Evolutionary conservation across 2,329 filamentous ascomycete genomes (phyloP).

Genomic region (Aspergillus nomiae): DNA sequence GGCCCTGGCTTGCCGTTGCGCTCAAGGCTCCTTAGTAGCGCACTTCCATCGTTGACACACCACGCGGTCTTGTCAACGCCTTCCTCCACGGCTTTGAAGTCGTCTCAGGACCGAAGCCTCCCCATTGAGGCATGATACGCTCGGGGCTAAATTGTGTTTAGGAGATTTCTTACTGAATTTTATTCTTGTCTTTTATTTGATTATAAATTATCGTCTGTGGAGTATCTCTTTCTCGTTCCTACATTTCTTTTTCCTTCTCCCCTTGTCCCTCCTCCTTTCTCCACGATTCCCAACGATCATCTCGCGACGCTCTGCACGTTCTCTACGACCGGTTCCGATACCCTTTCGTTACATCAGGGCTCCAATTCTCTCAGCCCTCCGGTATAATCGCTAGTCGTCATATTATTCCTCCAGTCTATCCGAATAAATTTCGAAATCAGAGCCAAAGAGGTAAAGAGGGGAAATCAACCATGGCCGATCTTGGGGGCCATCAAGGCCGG

Average conservation of each 20-base stretch:
- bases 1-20: slow-evolving; percentile 43
- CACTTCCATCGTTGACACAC: slow-evolving; percentile 31
- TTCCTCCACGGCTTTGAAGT: slow-evolving; percentile 23
- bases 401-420: slow-evolving; percentile 7
- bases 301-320: slow-evolving; percentile 37
- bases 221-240: slow-evolving; percentile 16
- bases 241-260: slow-evolving; percentile 15
- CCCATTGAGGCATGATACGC: slow-evolving; percentile 33
- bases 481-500: slow-evolving; percentile 63
- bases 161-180: slow-evolving; percentile 16
- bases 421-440: slow-evolving; percentile 10
- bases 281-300: slow-evolving; percentile 35
- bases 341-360: slow-evolving; percentile 13
- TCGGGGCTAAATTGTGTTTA: slow-evolving; percentile 23
- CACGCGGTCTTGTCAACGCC: slow-evolving; percentile 21
- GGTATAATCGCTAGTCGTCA: neutral
- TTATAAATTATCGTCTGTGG: slow-evolving; percentile 23
- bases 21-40: slow-evolving; percentile 41
- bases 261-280: slow-evolving; percentile 26
- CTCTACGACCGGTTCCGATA: slow-evolving; percentile 34
- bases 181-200: slow-evolving; percentile 18
- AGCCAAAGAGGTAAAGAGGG: slow-evolving; percentile 11
- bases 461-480: slow-evolving; percentile 59
- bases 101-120: slow-evolving; percentile 18
- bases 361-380: neutral